phyloP scores from a whole-genome alignment of 176 grass and related monocot species.

The Rhynchospora tenuis region DNA sequence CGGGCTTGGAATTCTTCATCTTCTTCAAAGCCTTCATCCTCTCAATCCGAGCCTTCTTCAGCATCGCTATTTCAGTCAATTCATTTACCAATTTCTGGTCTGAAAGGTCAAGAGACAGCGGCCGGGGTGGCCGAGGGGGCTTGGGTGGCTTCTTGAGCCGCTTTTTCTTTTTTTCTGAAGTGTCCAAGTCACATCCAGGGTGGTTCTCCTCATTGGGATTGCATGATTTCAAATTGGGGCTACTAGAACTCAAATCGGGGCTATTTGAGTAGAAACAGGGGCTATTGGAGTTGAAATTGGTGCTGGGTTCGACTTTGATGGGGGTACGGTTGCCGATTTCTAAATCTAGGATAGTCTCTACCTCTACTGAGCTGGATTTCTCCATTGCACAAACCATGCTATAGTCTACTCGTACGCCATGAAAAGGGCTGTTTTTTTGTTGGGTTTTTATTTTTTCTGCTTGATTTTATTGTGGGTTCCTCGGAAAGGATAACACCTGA shows the following conservation, averaged over 20 bases:
- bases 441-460: neutral
- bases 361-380: conserved; percentile 23
- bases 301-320: conserved; percentile 26
- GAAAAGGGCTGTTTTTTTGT: neutral
- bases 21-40: conserved; percentile 91
- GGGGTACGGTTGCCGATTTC: conserved; percentile 44
- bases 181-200: conserved; percentile 39
- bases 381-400: conserved; percentile 46
- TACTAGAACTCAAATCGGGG: conserved; percentile 25
- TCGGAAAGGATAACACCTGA: neutral
- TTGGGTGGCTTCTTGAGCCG: conserved; percentile 64
- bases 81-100: conserved; percentile 84
- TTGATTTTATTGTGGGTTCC: neutral
- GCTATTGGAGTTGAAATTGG: conserved; percentile 1
- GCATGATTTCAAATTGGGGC: conserved; percentile 25
- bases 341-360: conserved; percentile 54
- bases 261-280: conserved; percentile 21
- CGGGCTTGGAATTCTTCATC: conserved; percentile 73
- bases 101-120: conserved; percentile 47
- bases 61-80: conserved; percentile 65
- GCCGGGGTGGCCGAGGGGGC: conserved; percentile 55
- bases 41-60: conserved; percentile 84
- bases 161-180: conserved; percentile 65
- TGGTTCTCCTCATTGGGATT: conserved; percentile 33
- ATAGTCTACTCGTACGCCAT: conserved; percentile 1